Percentiles rank a stretch among this genome's conserved stretches.
phyloP scores from a whole-genome alignment of 2,329 filamentous ascomycete genomes.

The Aspergillus aculeatus region DNA sequence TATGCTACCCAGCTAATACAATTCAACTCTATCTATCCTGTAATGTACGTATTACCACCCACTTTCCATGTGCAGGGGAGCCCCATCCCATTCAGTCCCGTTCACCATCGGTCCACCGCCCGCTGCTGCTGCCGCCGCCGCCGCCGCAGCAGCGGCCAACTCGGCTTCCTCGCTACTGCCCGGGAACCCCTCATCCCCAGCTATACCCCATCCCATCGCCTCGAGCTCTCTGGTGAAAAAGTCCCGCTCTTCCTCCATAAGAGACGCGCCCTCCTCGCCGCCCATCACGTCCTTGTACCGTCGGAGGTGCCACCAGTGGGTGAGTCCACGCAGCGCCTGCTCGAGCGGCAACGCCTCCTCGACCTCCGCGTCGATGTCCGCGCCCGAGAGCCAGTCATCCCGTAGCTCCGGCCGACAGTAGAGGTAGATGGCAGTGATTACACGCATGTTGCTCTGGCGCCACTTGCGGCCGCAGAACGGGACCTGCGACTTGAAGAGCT shows the following conservation, averaged over 20 bases:
- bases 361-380: constrained; percentile 88
- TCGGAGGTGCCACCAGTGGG: constrained; percentile 90
- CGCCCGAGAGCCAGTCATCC: constrained; percentile 89
- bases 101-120: constrained; percentile 26
- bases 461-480: constrained; percentile 98
- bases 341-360: constrained; percentile 90
- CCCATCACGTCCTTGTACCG: constrained; percentile 76
- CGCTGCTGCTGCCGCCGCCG: not conserved
- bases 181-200: constrained; percentile 35
- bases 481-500: constrained; percentile 97
- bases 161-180: constrained; percentile 29
- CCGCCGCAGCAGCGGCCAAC: constrained; percentile 21
- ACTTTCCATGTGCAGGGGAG: constrained; percentile 38
- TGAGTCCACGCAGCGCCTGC: constrained; percentile 82
- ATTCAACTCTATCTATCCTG: too few species aligned
- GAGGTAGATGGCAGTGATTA: constrained; percentile 94
- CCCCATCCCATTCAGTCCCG: constrained; percentile 39
- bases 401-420: constrained; percentile 88
- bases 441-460: constrained; percentile 97
- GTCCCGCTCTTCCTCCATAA: constrained; percentile 71
- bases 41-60: constrained; percentile 18
- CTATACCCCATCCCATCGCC: constrained; percentile 58
- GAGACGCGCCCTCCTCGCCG: constrained; percentile 47
- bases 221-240: constrained; percentile 78
- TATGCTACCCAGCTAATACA: too few species aligned